Evolutionary conservation across 768 basidiomycete species (phyloP).

Genomic region (Suillus plorans): DNA sequence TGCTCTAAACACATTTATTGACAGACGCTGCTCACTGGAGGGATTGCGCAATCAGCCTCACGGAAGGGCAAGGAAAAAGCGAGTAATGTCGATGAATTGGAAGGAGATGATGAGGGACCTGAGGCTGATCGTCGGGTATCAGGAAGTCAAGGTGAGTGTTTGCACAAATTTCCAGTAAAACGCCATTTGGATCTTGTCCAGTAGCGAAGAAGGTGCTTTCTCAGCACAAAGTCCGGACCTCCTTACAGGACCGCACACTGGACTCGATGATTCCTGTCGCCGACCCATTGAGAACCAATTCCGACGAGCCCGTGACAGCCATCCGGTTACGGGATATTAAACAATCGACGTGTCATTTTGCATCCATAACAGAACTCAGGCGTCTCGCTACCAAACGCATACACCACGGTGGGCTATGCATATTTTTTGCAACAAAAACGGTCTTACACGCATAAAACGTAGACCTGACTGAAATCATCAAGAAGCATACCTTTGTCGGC

Average conservation of each 20-base stretch:
- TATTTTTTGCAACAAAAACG: not conserved
- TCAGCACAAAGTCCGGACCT: conserved; percentile 92
- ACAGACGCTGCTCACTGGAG: too few species aligned
- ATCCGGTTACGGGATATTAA: conserved; percentile 52
- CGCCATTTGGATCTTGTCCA: too few species aligned
- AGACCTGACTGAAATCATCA: conserved; percentile 84
- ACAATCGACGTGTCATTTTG: conserved; percentile 75
- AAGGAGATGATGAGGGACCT: too few species aligned
- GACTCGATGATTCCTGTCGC: conserved; percentile 89
- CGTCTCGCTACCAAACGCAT: conserved; percentile 54
- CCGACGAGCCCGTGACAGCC: conserved; percentile 18
- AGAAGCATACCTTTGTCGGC: conserved; percentile 90
- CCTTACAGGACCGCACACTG: conserved; percentile 81
- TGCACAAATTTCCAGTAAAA: too few species aligned
- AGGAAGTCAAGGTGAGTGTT: too few species aligned
- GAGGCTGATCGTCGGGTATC: too few species aligned
- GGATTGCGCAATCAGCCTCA: too few species aligned
- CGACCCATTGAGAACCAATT: conserved; percentile 48
- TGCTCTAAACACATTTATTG: too few species aligned
- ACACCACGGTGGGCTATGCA: conserved; percentile 60
- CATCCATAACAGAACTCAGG: conserved; percentile 71
- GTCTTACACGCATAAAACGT: conserved; percentile 2
- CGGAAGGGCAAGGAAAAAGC: too few species aligned
- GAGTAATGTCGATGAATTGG: too few species aligned
- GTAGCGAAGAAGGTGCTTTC: conserved; percentile 39